Percentiles rank a stretch among this genome's conserved stretches.
phyloP scores from a whole-genome alignment of 1,284 basidiomycete species.

The Cutaneotrichosporon sp. region DNA sequence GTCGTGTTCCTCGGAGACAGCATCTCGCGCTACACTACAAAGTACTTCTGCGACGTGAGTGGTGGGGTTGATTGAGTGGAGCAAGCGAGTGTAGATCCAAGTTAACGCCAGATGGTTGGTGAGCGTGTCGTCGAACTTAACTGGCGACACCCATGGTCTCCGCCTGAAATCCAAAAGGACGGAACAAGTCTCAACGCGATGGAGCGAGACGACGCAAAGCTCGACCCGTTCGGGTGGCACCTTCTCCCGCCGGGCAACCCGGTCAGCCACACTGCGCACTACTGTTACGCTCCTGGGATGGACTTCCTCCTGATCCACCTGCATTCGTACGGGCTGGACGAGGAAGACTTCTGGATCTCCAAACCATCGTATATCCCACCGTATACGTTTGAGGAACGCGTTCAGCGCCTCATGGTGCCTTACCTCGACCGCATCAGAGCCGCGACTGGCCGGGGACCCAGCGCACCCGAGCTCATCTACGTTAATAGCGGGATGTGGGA shows the following conservation, averaged over 20 bases:
- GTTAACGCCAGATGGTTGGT: constrained; percentile 23
- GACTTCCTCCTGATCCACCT: constrained; percentile 26
- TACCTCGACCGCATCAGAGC: constrained; percentile 16
- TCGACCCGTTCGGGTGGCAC: constrained; percentile 6
- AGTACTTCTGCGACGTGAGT: constrained; percentile 27
- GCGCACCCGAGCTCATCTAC: constrained; percentile 25
- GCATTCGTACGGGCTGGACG: constrained; percentile 25
- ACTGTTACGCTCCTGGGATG: constrained; percentile 28
- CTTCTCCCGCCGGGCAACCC: background rate
- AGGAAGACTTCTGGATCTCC: constrained; percentile 23
- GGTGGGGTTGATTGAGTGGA: background rate
- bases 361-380: constrained; percentile 19
- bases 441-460: constrained; percentile 3
- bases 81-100: background rate
- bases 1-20: constrained; percentile 26
- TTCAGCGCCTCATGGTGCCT: constrained; percentile 13
- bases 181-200: background rate
- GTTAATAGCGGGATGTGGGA: constrained; percentile 28
- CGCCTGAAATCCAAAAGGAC: background rate
- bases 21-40: constrained; percentile 16
- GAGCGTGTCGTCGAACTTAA: constrained; percentile 20
- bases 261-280: constrained; percentile 11
- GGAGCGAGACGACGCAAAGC: background rate
- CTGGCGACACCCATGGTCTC: constrained; percentile 20
- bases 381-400: constrained; percentile 26